Evolutionary conservation across 2,329 filamentous ascomycete species (phyloP), one percentile per base, ranked within the genome.

Genomic region (Ascochyta koolunga): DNA sequence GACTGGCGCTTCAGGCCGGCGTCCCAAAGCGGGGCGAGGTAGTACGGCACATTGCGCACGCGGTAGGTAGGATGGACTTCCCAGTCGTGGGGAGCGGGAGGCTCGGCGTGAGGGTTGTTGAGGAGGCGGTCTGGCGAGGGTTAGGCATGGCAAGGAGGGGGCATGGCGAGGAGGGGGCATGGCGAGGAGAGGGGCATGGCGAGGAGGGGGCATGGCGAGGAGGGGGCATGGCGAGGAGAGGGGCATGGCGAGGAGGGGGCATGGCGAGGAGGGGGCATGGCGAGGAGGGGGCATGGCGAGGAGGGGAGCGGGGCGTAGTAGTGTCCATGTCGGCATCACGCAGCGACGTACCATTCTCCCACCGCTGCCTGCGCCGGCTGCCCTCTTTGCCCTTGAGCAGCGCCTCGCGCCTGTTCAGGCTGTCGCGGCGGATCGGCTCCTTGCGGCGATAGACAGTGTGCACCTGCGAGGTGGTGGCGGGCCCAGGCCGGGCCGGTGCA

Each of bases 371-470:
- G 67, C 93, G 87, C 31, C 93, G 85, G 66, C 86, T 93, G 29
- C 93, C 93, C 75, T 97, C 92, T 64, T 96, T 96, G 51, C 93
- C 93, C 78, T 92, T 96, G 27, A 95, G 80, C 46, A 96, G 71
- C 2, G 87, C 85, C 61, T 96, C 91, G 16, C 93, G 86, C 45
- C 84, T 77, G 68, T 85, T 86, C 66, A 85, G 66, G 64, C 84
- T 87, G 65, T 89, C 86, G 44, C 85, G 82, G 29, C 83, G 79
- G 39, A 85, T 66, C 5, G 82, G 79, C 65, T 82, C 81, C 54
- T 80, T 80, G 36, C 89, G 71, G 58, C 79, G 77, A 60, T 79
- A 66, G 68, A 80, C 76, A 74, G 79, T 48, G 77, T 82, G 50
- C 77, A 71, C 62, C 45, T 78, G 57, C 73, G 79, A 51, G 27